These are phyloP conservation scores for Penicillium soppii DNA, from an alignment of 495 filamentous ascomycete species.

Conservation along the genomic window DNA sequence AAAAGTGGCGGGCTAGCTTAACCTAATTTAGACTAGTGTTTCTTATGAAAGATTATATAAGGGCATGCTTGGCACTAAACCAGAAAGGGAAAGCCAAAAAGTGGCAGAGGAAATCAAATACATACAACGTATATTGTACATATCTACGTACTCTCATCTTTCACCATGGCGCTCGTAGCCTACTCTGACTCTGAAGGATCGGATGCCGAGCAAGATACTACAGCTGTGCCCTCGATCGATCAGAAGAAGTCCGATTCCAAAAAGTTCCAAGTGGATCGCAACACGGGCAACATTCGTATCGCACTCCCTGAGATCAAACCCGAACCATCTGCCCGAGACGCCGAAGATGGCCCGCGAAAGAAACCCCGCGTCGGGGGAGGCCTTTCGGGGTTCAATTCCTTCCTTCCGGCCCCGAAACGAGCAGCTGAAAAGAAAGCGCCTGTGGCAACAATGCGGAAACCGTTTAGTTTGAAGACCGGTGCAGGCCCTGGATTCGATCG, in stretches of 20 bases:
- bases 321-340: conserved; percentile 39
- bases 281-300: conserved; percentile 78
- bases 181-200: conserved; percentile 86
- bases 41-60: no score
- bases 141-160: neutral
- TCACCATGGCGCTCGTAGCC: conserved; percentile 69
- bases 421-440: conserved; percentile 37
- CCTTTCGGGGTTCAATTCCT: conserved; percentile 77
- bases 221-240: conserved; percentile 29
- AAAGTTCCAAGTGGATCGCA: conserved; percentile 58
- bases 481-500: conserved; percentile 76
- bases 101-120: no score
- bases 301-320: conserved; percentile 58
- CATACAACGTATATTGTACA: no score
- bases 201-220: conserved; percentile 50
- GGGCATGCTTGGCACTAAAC: no score
- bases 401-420: conserved; percentile 84
- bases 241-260: conserved; percentile 64
- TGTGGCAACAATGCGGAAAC: conserved; percentile 30
- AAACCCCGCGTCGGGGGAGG: conserved; percentile 58
- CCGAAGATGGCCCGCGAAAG: conserved; percentile 65
- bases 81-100: no score
- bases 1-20: no score
- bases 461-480: conserved; percentile 74
- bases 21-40: no score